Evolutionary conservation across 352 stramenopile species (phyloP).

Genomic region (Phytophthora gonapodyides): DNA sequence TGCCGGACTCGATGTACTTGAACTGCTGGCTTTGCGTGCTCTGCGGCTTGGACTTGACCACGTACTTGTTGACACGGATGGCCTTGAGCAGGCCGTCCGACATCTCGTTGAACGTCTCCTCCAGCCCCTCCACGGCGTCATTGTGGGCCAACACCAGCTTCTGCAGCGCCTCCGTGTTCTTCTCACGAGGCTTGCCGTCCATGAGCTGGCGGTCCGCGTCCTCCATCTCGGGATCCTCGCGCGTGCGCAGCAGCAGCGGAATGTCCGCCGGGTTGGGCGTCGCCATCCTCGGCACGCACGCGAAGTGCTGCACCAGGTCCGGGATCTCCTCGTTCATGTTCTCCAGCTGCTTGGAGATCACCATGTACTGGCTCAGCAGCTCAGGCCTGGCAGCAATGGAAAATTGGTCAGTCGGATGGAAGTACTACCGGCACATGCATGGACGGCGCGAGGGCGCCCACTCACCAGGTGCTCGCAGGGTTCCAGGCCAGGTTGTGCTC

Average conservation of each 20-base stretch:
- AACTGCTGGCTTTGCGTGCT: constrained; percentile 82
- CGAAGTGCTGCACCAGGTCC: constrained; percentile 85
- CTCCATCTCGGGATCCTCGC: constrained; percentile 87
- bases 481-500: constrained; percentile 85
- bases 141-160: constrained; percentile 72
- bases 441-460: background rate
- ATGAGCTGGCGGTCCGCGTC: constrained; percentile 79
- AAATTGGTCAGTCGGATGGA: too few species aligned
- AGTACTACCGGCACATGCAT: background rate
- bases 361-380: constrained; percentile 85
- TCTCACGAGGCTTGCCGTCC: constrained; percentile 65
- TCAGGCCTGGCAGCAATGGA: constrained; percentile 54
- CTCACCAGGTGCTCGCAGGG: constrained; percentile 76
- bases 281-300: constrained; percentile 82
- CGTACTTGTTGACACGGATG: constrained; percentile 87
- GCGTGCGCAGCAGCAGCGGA: constrained; percentile 75
- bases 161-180: constrained; percentile 67
- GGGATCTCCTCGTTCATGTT: constrained; percentile 91
- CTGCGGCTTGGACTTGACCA: constrained; percentile 76
- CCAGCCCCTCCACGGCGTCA: constrained; percentile 74
- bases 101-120: constrained; percentile 87
- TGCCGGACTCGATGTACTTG: constrained; percentile 87
- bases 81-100: constrained; percentile 83
- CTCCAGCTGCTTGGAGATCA: constrained; percentile 87
- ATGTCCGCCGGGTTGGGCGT: constrained; percentile 81